These are phyloP conservation scores for Flaveria linearis DNA, from an alignment of 129 eudicot species.

Conservation along the genomic window DNA sequence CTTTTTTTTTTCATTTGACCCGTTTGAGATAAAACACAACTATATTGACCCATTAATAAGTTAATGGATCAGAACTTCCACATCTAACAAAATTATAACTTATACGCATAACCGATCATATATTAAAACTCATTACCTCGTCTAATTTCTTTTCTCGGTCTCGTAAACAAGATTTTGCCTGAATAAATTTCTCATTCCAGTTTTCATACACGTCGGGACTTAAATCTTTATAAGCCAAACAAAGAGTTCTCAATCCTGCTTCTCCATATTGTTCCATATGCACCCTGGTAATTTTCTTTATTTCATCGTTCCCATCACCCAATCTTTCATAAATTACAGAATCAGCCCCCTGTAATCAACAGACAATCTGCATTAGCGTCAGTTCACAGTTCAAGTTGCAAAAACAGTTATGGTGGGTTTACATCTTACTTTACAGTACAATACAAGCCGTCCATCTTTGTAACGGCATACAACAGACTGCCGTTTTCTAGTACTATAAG, in stretches of 20 bases:
- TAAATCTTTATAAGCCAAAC: constrained; percentile 84
- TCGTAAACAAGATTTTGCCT: constrained; percentile 83
- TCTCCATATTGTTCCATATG: constrained; percentile 95
- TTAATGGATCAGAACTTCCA: constrained; percentile 8
- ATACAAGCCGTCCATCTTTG: constrained; percentile 82
- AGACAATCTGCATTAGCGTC: constrained; percentile 29
- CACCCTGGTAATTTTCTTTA: constrained; percentile 64
- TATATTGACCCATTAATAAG: constrained; percentile 6
- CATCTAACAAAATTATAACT: neutral
- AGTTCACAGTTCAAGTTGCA: constrained; percentile 32
- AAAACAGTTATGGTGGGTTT: constrained; percentile 4
- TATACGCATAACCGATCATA: neutral
- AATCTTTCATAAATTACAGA: constrained; percentile 84
- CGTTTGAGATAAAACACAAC: neutral
- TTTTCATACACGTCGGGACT: constrained; percentile 66
- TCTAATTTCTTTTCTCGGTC: constrained; percentile 97
- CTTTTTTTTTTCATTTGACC: constrained; percentile 7
- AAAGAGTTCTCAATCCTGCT: constrained; percentile 94
- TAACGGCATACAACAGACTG: constrained; percentile 97
- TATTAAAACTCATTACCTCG: constrained; percentile 53
- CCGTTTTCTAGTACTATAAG: constrained; percentile 85
- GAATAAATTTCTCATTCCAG: constrained; percentile 92
- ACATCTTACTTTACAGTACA: constrained; percentile 83
- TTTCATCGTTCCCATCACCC: constrained; percentile 57
- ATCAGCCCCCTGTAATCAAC: constrained; percentile 84